Evolutionary conservation across 108 stramenopile genomes (phyloP), one percentile per base, ranked within the genome.

Genomic region (Discostella stelligeroides): DNA sequence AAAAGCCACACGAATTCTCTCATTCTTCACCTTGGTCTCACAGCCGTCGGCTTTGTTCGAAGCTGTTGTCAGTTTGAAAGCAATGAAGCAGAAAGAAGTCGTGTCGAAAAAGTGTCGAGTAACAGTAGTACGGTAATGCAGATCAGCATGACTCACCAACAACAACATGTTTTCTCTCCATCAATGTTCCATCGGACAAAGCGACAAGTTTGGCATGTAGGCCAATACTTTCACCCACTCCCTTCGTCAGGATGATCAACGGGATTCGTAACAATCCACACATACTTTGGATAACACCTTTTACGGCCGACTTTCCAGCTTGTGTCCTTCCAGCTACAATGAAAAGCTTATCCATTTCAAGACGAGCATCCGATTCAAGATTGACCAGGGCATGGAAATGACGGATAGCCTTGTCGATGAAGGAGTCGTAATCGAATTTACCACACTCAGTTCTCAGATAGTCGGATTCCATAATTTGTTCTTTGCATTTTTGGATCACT

Each of bases 281-380:
- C 13, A 68, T 13, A 30, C 50, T 43, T 34, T 63, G 66, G 49
- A 76, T 51, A 12, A 76, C 75, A n/a, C 68, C 75, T 25, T 76
- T 76, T 0, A 76, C 58, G 24, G 67, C 67, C n/a, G 75, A 60
- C 37, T 76, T 76, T 4, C 75, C 75, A 46, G 38, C 51, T 43
- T 69, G 75, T 23, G 75, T 76, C 7, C 61, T 34, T 18, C 75
- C 75, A 8, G 67, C 59, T n/a, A 76, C 56, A 1, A 76, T 60
- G 30, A 63, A 48, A 24, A 39, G 38, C 18, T 23, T 38, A 51
- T 70, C 51, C 34, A 27, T 17, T 23, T 40, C 39, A 14, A 15
- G 15, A n/a, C n/a, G n/a, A 42, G 51, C 9, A 25, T 14, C 10
- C 4, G 54, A 45, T 75, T 53, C 21, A 25, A 21, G 24, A 25